A percentile compares a stretch with the other conserved stretches of the same genome.
Conservation (phyloP, 2,329 filamentous ascomycete genomes). For the Onygenales sp. region DNA sequence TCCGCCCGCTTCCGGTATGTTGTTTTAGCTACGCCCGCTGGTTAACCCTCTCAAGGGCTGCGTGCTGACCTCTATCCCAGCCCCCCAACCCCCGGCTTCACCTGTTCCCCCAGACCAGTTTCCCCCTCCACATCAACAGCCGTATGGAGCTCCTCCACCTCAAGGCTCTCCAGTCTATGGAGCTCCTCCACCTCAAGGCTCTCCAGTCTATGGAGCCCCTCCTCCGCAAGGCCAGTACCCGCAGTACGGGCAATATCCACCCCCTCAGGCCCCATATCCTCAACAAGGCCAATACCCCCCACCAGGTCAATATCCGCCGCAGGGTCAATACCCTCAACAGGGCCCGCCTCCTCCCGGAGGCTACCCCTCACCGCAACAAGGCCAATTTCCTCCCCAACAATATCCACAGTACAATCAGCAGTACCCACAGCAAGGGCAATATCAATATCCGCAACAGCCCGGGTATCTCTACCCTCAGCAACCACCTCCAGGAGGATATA, state of each 20-base stretch:
- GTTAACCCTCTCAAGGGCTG: not conserved
- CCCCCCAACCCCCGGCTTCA: not conserved
- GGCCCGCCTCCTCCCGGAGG: not conserved
- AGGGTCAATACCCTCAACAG: conserved; percentile 7
- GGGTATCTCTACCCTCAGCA: conserved; percentile 8
- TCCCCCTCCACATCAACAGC: not conserved
- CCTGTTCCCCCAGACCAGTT: not conserved
- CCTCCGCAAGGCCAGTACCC: not conserved
- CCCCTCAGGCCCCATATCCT: not conserved
- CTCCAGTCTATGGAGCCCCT: not conserved
- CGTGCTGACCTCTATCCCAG: not conserved
- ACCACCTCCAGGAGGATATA: conserved; percentile 2
- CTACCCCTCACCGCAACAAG: not conserved
- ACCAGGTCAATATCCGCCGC: conserved; percentile 9
- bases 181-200: not conserved
- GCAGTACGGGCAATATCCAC: conserved; percentile 3
- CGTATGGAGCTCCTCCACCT: not conserved
- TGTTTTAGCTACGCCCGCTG: not conserved
- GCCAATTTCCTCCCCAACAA: conserved; percentile 1
- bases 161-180: not conserved
- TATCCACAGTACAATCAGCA: conserved; percentile 1
- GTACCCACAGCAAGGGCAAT: conserved; percentile 6
- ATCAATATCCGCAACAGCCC: conserved; percentile 6
- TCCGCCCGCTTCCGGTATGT: not conserved
- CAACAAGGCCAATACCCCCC: conserved; percentile 7